These are phyloP conservation scores for Primulina huaijiensis DNA, from an alignment of 257 asterid genomes.

Conservation along the genomic window DNA sequence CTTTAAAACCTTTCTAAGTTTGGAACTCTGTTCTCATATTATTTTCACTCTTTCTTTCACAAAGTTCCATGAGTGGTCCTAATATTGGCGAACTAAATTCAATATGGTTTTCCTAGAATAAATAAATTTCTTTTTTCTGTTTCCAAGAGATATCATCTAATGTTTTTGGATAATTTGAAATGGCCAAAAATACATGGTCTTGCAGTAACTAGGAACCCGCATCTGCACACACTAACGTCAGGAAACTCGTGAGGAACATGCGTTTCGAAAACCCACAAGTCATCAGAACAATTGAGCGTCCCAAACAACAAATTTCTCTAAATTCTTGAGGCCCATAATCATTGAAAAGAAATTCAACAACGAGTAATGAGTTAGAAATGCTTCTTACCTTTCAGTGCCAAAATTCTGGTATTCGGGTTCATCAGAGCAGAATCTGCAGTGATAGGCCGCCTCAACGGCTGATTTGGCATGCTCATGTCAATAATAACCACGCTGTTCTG, in stretches of 20 bases:
- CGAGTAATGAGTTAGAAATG: constrained; percentile 4
- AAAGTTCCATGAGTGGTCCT: constrained; percentile 7
- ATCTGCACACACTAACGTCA: neutral
- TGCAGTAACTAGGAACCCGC: constrained; percentile 4
- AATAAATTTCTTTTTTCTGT: neutral
- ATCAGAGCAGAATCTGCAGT: constrained; percentile 99
- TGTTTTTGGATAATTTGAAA: neutral
- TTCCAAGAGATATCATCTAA: constrained; percentile 9
- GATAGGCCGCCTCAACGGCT: constrained; percentile 93
- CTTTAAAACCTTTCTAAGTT: constrained; percentile 6
- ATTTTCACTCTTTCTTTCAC: constrained; percentile 1
- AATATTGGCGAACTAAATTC: constrained; percentile 6
- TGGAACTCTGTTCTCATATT: constrained; percentile 1
- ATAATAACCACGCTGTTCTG: constrained; percentile 93
- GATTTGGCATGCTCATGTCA: constrained; percentile 94
- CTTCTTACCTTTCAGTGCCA: constrained; percentile 84
- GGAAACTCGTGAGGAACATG: constrained; percentile 14
- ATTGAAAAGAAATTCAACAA: neutral
- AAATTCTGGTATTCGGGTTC: constrained; percentile 86
- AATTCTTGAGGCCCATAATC: neutral
- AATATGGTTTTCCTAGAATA: neutral
- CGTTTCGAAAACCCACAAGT: neutral
- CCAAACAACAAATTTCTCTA: constrained; percentile 3
- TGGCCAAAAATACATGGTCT: neutral
- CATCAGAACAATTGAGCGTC: neutral